phyloP scores from a whole-genome alignment of 139 green algal species.

The Auxenochlorella protothecoides region DNA sequence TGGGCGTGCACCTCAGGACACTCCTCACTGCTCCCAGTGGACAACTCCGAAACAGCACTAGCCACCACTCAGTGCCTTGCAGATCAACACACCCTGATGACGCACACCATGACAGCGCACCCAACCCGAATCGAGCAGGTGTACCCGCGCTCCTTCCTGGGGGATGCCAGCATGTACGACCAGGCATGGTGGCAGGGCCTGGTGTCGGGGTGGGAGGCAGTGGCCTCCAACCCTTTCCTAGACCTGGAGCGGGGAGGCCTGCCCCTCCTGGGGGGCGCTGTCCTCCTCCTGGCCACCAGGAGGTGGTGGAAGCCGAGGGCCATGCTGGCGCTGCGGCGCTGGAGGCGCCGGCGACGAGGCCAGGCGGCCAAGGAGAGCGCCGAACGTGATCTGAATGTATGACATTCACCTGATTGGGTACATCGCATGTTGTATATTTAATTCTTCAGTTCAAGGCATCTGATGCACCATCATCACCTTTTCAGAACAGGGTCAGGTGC shows the following conservation, averaged over 20 bases:
- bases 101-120: background rate
- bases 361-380: background rate
- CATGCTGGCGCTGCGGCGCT: background rate
- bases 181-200: conserved; percentile 38
- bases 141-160: conserved; percentile 40
- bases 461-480: background rate
- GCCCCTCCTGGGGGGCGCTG: conserved; percentile 3
- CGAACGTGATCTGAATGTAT: too few species aligned
- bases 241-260: conserved; percentile 29
- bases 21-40: too few species aligned
- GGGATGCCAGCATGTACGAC: conserved; percentile 44
- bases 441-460: background rate
- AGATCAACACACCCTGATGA: background rate
- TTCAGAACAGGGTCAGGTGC: too few species aligned
- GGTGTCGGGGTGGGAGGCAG: conserved; percentile 37
- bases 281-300: background rate
- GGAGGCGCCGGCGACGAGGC: background rate
- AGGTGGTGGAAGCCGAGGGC: conserved; percentile 5
- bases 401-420: too few species aligned
- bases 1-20: too few species aligned
- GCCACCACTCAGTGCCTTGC: background rate
- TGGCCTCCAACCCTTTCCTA: conserved; percentile 40
- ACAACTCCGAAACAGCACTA: too few species aligned
- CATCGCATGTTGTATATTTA: too few species aligned
- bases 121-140: conserved; percentile 12